phyloP scores from a whole-genome alignment of 2,329 filamentous ascomycete species.

The Xylariales sp. region DNA sequence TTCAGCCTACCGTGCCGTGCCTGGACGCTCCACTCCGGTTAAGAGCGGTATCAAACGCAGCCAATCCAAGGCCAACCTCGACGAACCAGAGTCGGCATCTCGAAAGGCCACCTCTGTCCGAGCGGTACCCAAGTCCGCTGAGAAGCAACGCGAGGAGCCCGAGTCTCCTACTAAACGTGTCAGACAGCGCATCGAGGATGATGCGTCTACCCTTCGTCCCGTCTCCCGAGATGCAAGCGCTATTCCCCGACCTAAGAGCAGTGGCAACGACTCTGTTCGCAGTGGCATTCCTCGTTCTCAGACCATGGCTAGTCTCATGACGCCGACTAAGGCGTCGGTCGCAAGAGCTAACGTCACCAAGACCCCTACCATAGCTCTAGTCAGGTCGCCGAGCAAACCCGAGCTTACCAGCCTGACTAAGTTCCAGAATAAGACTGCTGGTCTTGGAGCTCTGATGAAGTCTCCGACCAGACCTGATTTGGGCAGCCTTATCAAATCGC shows the following conservation, averaged over 20 bases:
- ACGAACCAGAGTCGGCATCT: slow-evolving; percentile 48
- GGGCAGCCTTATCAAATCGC: slow-evolving; percentile 34
- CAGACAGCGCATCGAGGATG: slow-evolving; percentile 63
- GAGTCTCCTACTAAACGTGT: slow-evolving; percentile 61
- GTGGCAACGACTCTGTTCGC: slow-evolving; percentile 30
- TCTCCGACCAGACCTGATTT: slow-evolving; percentile 38
- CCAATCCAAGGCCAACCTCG: slow-evolving; percentile 58
- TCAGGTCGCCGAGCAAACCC: slow-evolving; percentile 51
- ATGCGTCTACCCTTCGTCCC: slow-evolving; percentile 62
- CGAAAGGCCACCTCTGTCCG: slow-evolving; percentile 24
- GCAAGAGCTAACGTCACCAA: slow-evolving; percentile 55
- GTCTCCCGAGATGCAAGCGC: slow-evolving; percentile 46
- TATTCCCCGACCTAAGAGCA: slow-evolving; percentile 45
- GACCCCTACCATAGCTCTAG: slow-evolving; percentile 47
- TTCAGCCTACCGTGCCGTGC: slow-evolving; percentile 64
- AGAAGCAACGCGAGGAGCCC: slow-evolving; percentile 23
- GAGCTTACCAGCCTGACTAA: slow-evolving; percentile 32
- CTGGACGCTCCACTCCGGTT: slow-evolving; percentile 47
- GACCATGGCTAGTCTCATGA: slow-evolving; percentile 58
- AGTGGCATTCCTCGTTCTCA: slow-evolving; percentile 36
- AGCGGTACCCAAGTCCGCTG: slow-evolving; percentile 16
- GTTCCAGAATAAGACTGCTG: slow-evolving; percentile 46
- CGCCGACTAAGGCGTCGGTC: slow-evolving; percentile 73
- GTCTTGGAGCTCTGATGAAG: slow-evolving; percentile 26
- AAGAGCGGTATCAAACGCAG: slow-evolving; percentile 33